These are phyloP conservation scores for Microcyclospora tardicrescens DNA, from an alignment of 2,329 filamentous ascomycete genomes.

Conservation along the genomic window DNA sequence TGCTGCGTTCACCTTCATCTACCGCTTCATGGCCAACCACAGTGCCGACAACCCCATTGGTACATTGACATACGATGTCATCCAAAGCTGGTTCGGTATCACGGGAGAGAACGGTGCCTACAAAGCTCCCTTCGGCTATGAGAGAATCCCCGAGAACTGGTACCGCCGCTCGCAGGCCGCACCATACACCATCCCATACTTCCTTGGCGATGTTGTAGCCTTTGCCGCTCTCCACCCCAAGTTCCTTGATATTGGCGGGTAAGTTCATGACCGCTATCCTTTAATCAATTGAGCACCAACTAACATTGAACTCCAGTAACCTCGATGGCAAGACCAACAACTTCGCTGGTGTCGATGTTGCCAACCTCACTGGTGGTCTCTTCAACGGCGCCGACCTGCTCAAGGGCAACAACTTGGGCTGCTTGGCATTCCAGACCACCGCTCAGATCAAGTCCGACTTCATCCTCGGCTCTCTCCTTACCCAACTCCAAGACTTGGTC, in stretches of 20 bases:
- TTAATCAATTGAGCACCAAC: no score
- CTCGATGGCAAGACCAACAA: constrained; percentile 23
- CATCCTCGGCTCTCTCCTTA: constrained; percentile 3
- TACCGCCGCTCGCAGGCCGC: constrained; percentile 17
- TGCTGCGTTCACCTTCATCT: constrained; percentile 19
- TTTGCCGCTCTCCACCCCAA: constrained; percentile 19
- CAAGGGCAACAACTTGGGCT: constrained; percentile 25
- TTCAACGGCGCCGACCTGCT: constrained; percentile 24
- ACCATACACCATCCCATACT: constrained; percentile 22
- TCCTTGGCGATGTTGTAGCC: constrained; percentile 12
- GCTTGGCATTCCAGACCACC: constrained; percentile 24
- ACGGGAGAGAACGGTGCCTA: constrained; percentile 11
- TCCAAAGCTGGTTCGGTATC: constrained; percentile 15
- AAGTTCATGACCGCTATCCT: constrained; percentile 2
- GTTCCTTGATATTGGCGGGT: constrained; percentile 18
- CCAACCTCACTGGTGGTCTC: constrained; percentile 27
- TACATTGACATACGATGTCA: constrained; percentile 8
- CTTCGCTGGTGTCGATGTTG: constrained; percentile 24
- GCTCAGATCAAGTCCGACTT: constrained; percentile 23
- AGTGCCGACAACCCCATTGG: constrained; percentile 11
- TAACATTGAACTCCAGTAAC: no score
- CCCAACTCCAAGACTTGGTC: constrained; percentile 4
- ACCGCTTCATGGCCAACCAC: constrained; percentile 22
- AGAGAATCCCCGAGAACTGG: constrained; percentile 18
- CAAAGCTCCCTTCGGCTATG: constrained; percentile 9